Evolutionary conservation across 2,329 filamentous ascomycete species (phyloP).

Genomic region (Hypoxylon sp.): DNA sequence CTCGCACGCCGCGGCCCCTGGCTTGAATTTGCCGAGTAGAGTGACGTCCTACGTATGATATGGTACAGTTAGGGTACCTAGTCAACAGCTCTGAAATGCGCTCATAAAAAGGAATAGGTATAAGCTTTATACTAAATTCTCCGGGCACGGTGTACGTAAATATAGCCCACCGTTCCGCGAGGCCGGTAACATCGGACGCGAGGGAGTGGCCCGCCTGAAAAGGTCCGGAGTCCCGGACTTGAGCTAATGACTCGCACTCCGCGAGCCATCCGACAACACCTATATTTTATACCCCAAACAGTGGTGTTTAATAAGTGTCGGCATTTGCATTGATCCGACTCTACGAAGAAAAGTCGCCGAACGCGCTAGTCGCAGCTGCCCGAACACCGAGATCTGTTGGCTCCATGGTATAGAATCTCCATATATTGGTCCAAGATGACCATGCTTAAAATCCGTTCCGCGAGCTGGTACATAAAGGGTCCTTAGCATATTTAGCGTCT

Average conservation of each 20-base stretch:
- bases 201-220: neutral
- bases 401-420: neutral
- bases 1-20: too few relatives aligned
- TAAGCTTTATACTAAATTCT: too few relatives aligned
- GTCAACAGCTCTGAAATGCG: too few relatives aligned
- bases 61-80: too few relatives aligned
- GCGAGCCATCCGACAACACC: neutral
- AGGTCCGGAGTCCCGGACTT: neutral
- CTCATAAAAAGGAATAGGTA: too few relatives aligned
- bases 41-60: too few relatives aligned
- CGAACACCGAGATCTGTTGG: conserved; percentile 1
- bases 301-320: neutral
- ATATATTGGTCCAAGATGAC: too few relatives aligned
- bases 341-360: neutral
- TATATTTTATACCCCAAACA: neutral
- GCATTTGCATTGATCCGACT: conserved; percentile 2
- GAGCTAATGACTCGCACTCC: neutral
- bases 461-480: too few relatives aligned
- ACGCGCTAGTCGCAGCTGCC: neutral
- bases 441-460: too few relatives aligned
- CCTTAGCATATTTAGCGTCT: too few relatives aligned
- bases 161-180: neutral
- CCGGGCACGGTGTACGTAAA: too few relatives aligned
- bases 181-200: neutral
- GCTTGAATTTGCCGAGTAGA: too few relatives aligned